These are phyloP conservation scores for Podaxis mareebaensis DNA, from an alignment of 768 basidiomycete genomes.

Conservation along the genomic window DNA sequence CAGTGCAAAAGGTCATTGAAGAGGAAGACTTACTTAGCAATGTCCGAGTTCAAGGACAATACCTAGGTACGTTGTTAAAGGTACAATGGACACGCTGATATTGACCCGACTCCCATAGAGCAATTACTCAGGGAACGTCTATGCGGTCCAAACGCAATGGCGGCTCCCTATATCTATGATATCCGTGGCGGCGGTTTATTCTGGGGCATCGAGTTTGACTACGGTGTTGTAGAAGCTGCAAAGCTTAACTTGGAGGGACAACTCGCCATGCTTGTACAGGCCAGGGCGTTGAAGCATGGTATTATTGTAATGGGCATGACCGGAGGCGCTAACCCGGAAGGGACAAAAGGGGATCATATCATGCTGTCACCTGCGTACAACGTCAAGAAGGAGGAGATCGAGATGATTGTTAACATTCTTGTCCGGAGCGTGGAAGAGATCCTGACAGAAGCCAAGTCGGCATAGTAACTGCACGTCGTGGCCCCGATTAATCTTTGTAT, in stretches of 20 bases:
- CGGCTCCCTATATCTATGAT: slow-evolving; percentile 72
- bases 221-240: slow-evolving; percentile 42
- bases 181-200: slow-evolving; percentile 84
- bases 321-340: slow-evolving; percentile 69
- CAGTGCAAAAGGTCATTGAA: slow-evolving; percentile 74
- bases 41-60: slow-evolving; percentile 57
- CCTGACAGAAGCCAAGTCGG: slow-evolving; percentile 35
- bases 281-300: slow-evolving; percentile 63
- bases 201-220: slow-evolving; percentile 85
- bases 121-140: slow-evolving; percentile 57
- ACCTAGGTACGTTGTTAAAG: slow-evolving; percentile 42
- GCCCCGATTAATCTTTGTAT: slow-evolving; percentile 12
- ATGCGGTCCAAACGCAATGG: slow-evolving; percentile 50
- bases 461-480: slow-evolving; percentile 9
- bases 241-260: slow-evolving; percentile 50
- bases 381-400: slow-evolving; percentile 66
- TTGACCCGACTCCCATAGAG: slow-evolving; percentile 26
- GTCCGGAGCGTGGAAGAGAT: slow-evolving; percentile 70
- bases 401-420: slow-evolving; percentile 65
- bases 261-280: slow-evolving; percentile 74
- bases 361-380: slow-evolving; percentile 84
- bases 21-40: slow-evolving; percentile 72
- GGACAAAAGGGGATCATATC: slow-evolving; percentile 68
- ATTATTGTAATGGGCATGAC: slow-evolving; percentile 74
- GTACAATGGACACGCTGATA: not conserved